phyloP scores from a whole-genome alignment of 2,329 filamentous ascomycete genomes.

The Exophiala oligosperma region DNA sequence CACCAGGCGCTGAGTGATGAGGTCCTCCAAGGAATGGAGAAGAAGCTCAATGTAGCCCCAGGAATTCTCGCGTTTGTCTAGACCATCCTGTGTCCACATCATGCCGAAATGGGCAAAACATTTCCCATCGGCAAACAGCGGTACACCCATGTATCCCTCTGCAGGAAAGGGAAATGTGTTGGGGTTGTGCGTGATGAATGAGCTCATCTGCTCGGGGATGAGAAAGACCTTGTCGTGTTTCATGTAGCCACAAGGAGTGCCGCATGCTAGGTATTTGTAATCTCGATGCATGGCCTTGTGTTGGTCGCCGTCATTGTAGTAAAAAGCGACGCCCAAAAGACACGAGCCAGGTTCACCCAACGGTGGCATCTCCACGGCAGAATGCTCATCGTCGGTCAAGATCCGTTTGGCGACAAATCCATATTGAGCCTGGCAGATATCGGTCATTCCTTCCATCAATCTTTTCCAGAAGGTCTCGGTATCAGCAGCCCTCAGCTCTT shows the following conservation, averaged over 20 bases:
- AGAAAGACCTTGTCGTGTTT: slow-evolving; percentile 70
- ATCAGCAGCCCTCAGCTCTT: slow-evolving; percentile 52
- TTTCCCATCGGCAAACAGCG: slow-evolving; percentile 64
- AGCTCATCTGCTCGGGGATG: slow-evolving; percentile 61
- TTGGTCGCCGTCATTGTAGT: slow-evolving; percentile 62
- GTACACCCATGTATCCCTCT: slow-evolving; percentile 67
- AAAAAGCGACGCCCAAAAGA: slow-evolving; percentile 65
- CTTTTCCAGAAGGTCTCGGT: slow-evolving; percentile 64
- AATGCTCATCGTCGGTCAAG: slow-evolving; percentile 58
- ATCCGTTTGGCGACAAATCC: slow-evolving; percentile 68
- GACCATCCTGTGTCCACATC: slow-evolving; percentile 68
- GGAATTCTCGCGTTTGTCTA: slow-evolving; percentile 55
- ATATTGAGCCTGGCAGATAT: slow-evolving; percentile 65
- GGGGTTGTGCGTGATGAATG: slow-evolving; percentile 61
- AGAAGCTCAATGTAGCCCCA: slow-evolving; percentile 70
- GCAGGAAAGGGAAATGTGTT: slow-evolving; percentile 61
- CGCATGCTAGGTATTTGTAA: slow-evolving; percentile 65
- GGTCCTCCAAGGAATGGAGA: slow-evolving; percentile 67
- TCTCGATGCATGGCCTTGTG: slow-evolving; percentile 56
- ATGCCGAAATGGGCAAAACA: slow-evolving; percentile 71
- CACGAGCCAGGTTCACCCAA: slow-evolving; percentile 62
- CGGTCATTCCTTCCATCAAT: slow-evolving; percentile 64
- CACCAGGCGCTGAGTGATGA: slow-evolving; percentile 60
- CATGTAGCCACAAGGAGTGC: slow-evolving; percentile 68
- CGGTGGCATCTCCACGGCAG: slow-evolving; percentile 61